Conservation (phyloP, 176 grass and related monocot genomes). For the Paspalum notatum region DNA sequence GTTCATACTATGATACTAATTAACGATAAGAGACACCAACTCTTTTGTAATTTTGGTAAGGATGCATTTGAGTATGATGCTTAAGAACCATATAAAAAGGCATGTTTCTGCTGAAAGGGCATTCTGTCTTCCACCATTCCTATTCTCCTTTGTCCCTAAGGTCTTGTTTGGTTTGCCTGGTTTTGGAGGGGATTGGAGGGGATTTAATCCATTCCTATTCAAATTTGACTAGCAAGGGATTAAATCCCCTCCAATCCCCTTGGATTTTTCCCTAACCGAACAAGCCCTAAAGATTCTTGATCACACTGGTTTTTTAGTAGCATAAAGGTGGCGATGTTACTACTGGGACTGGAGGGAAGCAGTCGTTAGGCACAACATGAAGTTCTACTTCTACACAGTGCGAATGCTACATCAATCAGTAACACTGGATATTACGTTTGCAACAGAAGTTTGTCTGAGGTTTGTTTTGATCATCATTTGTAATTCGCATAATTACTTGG, state of each 20-base stretch:
- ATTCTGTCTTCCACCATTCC: background rate
- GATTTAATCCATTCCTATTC: too few relatives aligned
- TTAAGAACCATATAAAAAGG: background rate
- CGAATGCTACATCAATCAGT: background rate
- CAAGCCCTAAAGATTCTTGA: slow-evolving; percentile 1
- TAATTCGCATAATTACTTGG: background rate
- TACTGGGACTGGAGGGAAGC: too few relatives aligned
- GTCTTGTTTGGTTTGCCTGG: too few relatives aligned
- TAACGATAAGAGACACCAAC: background rate
- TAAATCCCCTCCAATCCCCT: too few relatives aligned
- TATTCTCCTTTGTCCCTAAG: background rate
- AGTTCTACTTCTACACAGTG: background rate
- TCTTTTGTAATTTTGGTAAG: background rate
- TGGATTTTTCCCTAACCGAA: too few relatives aligned
- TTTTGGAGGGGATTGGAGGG: too few relatives aligned
- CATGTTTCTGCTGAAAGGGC: background rate
- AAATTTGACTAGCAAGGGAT: too few relatives aligned
- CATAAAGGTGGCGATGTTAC: background rate
- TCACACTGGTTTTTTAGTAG: background rate
- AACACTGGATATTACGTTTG: background rate
- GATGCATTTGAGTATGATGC: background rate
- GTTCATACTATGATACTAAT: background rate
- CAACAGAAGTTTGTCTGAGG: background rate
- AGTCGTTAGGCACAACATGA: too few relatives aligned
- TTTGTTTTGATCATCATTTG: background rate